Percentiles rank a stretch among this genome's conserved stretches.
Conservation (phyloP, 2,329 filamentous ascomycete genomes). For the Monosporascus sp. region DNA sequence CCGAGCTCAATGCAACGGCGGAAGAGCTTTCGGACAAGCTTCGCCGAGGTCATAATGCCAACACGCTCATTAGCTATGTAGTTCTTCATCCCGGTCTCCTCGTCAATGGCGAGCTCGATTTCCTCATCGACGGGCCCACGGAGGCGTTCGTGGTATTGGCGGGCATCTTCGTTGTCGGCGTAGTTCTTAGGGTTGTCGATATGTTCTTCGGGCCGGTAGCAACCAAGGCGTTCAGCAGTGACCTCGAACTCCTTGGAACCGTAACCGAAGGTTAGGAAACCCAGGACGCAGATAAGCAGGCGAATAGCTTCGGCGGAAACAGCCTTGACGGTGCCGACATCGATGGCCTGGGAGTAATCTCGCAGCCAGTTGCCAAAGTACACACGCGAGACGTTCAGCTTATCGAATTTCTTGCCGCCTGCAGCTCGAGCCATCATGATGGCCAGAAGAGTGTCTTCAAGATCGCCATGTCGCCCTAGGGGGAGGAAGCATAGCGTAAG, state of each 20-base stretch:
- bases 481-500: slow-evolving; percentile 8
- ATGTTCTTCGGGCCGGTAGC: slow-evolving; percentile 77
- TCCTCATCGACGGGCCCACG: slow-evolving; percentile 76
- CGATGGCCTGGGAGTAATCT: slow-evolving; percentile 91
- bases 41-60: slow-evolving; percentile 76
- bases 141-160: slow-evolving; percentile 73
- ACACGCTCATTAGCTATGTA: slow-evolving; percentile 84
- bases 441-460: slow-evolving; percentile 81
- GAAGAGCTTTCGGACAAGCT: slow-evolving; percentile 70
- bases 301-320: slow-evolving; percentile 89
- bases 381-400: slow-evolving; percentile 79
- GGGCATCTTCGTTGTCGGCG: slow-evolving; percentile 80
- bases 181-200: slow-evolving; percentile 80
- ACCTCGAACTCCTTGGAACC: slow-evolving; percentile 83
- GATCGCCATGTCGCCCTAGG: slow-evolving; percentile 78
- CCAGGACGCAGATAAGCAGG: slow-evolving; percentile 80
- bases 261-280: slow-evolving; percentile 83
- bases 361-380: slow-evolving; percentile 96
- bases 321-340: slow-evolving; percentile 86
- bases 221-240: slow-evolving; percentile 70
- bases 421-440: slow-evolving; percentile 53
- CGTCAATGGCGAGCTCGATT: slow-evolving; percentile 73
- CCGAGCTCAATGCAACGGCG: slow-evolving; percentile 71
- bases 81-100: slow-evolving; percentile 75
- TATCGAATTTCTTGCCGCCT: slow-evolving; percentile 74